Evolutionary conservation across 768 basidiomycete genomes (phyloP).

Genomic region (Xerocomellus chrysenteron): DNA sequence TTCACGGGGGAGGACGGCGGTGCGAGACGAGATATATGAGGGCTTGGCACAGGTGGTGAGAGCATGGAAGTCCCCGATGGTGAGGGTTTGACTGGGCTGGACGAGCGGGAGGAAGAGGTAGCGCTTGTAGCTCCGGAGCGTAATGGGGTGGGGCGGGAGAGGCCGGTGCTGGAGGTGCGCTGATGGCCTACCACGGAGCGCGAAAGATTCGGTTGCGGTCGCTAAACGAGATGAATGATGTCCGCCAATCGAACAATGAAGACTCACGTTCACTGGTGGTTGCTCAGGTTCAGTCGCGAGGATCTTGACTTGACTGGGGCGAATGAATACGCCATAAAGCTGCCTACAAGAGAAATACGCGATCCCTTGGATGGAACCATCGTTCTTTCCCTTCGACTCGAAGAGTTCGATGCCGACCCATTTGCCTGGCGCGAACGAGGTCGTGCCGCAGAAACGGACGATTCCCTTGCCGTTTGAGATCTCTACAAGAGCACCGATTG

Average conservation of each 20-base stretch:
- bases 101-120: conserved; percentile 57
- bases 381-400: conserved; percentile 89
- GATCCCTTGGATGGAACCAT: conserved; percentile 79
- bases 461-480: conserved; percentile 79
- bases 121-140: conserved; percentile 38
- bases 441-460: conserved; percentile 82
- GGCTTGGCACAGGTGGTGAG: conserved; percentile 29
- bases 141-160: conserved; percentile 39
- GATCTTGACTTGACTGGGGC: conserved; percentile 79
- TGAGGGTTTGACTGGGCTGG: conserved; percentile 57
- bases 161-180: conserved; percentile 53
- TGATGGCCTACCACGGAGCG: conserved; percentile 52
- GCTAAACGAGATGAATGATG: conserved; percentile 17
- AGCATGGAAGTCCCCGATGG: conserved; percentile 24
- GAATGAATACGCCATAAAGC: conserved; percentile 84
- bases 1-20: conserved; percentile 57
- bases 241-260: background rate
- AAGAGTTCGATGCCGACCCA: conserved; percentile 94
- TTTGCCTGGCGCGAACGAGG: conserved; percentile 83
- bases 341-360: conserved; percentile 80
- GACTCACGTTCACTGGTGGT: conserved; percentile 26
- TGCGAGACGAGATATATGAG: conserved; percentile 30
- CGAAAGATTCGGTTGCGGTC: conserved; percentile 21
- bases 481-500: conserved; percentile 74
- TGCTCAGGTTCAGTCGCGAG: conserved; percentile 38